Evolutionary conservation across 495 filamentous ascomycete species (phyloP).

Genomic region (Aspergillus coremiiformis): DNA sequence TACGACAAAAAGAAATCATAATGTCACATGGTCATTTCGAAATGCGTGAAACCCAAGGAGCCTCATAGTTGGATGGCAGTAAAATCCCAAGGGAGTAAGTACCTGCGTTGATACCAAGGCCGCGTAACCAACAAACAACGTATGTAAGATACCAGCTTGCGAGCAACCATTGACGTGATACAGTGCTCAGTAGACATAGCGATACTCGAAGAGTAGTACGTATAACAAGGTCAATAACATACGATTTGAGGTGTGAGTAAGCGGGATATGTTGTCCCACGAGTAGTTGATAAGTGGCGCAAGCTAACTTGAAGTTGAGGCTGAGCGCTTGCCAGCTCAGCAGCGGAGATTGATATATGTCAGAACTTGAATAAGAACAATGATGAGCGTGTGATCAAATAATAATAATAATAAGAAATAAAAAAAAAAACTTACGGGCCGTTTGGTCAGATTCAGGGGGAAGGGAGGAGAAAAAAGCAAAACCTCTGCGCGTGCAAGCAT

Average conservation of each 20-base stretch:
- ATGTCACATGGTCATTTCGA: not conserved
- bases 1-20: not conserved
- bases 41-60: not conserved
- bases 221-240: conserved; percentile 7
- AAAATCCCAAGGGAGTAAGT: not conserved
- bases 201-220: not conserved
- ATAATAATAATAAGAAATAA: too few relatives aligned
- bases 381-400: conserved; percentile 36
- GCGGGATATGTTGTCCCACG: conserved; percentile 17
- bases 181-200: not conserved
- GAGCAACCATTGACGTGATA: not conserved
- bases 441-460: conserved; percentile 15
- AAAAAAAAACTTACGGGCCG: conserved; percentile 29
- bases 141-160: conserved; percentile 1
- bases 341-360: conserved; percentile 12
- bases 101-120: not conserved
- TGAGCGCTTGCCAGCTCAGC: conserved; percentile 31
- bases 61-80: not conserved
- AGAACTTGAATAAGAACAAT: conserved; percentile 10
- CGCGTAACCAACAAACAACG: not conserved
- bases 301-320: conserved; percentile 18
- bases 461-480: conserved; percentile 4
- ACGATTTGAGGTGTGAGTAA: conserved; percentile 20
- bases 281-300: not conserved
- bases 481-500: not conserved